Evolutionary conservation across 352 stramenopile genomes (phyloP).

Genomic region (Phytophthora pisi): DNA sequence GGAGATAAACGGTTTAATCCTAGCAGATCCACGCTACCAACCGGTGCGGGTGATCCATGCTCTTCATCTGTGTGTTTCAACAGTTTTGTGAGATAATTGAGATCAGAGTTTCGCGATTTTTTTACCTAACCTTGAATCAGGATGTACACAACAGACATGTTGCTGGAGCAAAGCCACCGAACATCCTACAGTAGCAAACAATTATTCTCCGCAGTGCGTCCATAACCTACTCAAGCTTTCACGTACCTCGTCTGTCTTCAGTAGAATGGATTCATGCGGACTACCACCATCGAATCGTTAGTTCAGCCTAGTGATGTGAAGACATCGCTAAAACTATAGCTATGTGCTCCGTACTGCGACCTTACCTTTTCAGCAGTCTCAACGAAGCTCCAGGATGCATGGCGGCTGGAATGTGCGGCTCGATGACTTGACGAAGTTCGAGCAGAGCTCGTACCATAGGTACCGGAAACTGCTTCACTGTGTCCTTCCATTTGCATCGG

Average conservation of each 20-base stretch:
- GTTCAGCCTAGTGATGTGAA: neutral
- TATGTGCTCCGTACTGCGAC: neutral
- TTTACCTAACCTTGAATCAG: conserved; percentile 32
- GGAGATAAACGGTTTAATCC: neutral
- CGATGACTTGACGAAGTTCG: conserved; percentile 43
- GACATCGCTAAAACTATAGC: neutral
- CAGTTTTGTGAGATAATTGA: neutral
- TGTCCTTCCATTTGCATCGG: conserved; percentile 71
- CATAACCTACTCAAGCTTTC: neutral
- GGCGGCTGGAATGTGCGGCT: conserved; percentile 46
- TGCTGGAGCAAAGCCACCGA: conserved; percentile 25
- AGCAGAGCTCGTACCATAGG: conserved; percentile 30
- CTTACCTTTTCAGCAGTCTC: conserved; percentile 48
- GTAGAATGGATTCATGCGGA: conserved; percentile 24
- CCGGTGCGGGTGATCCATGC: conserved; percentile 1
- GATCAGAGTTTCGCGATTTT: neutral
- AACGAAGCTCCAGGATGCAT: conserved; percentile 33
- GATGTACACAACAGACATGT: conserved; percentile 30
- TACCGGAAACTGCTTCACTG: conserved; percentile 50
- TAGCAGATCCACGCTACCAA: neutral
- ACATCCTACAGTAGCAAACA: conserved; percentile 24
- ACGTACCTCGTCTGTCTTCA: conserved; percentile 35
- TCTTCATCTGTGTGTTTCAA: conserved; percentile 10
- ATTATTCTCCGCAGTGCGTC: neutral
- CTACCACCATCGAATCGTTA: conserved; percentile 16